phyloP scores from a whole-genome alignment of 208 protist genomes.

The Lotmaria passim region DNA sequence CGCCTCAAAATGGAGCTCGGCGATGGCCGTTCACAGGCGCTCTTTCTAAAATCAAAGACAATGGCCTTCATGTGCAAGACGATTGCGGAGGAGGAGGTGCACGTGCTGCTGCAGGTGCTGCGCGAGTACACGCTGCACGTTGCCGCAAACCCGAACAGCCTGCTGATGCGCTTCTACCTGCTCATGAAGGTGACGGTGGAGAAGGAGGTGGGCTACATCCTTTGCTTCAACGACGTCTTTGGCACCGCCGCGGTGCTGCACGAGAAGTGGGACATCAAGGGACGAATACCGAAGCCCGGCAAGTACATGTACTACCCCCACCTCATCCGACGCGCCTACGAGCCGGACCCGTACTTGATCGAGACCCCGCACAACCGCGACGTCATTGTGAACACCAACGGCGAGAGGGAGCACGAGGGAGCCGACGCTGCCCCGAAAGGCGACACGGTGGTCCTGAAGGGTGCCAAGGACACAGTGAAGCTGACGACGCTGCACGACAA shows the following conservation, averaged over 20 bases:
- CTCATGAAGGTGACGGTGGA: constrained; percentile 56
- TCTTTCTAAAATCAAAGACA: constrained; percentile 83
- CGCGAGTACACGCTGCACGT: constrained; percentile 62
- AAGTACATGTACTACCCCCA: constrained; percentile 73
- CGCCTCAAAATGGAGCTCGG: constrained; percentile 63
- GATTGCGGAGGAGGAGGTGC: constrained; percentile 70
- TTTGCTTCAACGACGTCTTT: constrained; percentile 85
- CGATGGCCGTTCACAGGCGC: constrained; percentile 81
- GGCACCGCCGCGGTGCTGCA: constrained; percentile 53
- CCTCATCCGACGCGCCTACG: constrained; percentile 56
- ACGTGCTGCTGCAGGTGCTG: constrained; percentile 65
- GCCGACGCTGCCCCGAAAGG: not conserved
- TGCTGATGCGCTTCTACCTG: constrained; percentile 87
- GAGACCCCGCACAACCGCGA: constrained; percentile 23
- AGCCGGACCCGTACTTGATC: constrained; percentile 57
- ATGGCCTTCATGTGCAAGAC: constrained; percentile 88
- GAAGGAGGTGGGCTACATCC: constrained; percentile 67
- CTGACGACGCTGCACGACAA: constrained; percentile 81
- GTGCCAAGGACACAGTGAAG: constrained; percentile 43
- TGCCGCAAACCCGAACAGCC: constrained; percentile 42
- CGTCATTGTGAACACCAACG: constrained; percentile 7
- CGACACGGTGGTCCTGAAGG: constrained; percentile 34
- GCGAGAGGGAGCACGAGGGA: not conserved
- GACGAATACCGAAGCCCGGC: constrained; percentile 80
- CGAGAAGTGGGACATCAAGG: constrained; percentile 91